These are phyloP conservation scores for Penicillium olsonii DNA, from an alignment of 2,329 filamentous ascomycete genomes.

Conservation along the genomic window DNA sequence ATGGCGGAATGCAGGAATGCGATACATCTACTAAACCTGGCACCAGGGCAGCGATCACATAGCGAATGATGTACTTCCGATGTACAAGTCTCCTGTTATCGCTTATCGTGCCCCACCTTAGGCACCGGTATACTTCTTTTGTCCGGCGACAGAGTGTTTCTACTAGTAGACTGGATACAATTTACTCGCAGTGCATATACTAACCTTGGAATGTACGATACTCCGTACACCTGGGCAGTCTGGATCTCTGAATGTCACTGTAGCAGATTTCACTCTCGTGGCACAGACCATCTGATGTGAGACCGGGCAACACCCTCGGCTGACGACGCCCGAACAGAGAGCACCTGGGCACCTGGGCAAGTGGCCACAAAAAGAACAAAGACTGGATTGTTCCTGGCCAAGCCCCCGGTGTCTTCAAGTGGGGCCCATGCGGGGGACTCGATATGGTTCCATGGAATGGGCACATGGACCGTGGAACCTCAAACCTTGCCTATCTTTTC, in stretches of 20 bases:
- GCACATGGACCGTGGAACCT: no score
- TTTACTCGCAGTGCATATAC: not conserved
- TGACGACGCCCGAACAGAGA: slow-evolving; percentile 13
- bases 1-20: slow-evolving; percentile 11
- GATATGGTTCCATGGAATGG: no score
- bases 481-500: no score
- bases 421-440: no score
- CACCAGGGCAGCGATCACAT: not conserved
- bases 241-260: not conserved
- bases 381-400: not conserved
- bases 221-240: not conserved
- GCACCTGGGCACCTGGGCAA: not conserved
- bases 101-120: slow-evolving; percentile 9
- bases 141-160: not conserved
- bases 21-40: slow-evolving; percentile 10
- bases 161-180: not conserved
- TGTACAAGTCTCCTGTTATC: slow-evolving; percentile 7
- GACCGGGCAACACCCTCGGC: slow-evolving; percentile 13
- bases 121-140: not conserved
- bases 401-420: not conserved
- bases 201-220: no score
- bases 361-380: not conserved
- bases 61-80: slow-evolving; percentile 2
- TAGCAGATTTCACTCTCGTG: not conserved
- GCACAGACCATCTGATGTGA: slow-evolving; percentile 13